phyloP scores from a whole-genome alignment of 2,329 filamentous ascomycete species.

The Epichloe aotearoae region DNA sequence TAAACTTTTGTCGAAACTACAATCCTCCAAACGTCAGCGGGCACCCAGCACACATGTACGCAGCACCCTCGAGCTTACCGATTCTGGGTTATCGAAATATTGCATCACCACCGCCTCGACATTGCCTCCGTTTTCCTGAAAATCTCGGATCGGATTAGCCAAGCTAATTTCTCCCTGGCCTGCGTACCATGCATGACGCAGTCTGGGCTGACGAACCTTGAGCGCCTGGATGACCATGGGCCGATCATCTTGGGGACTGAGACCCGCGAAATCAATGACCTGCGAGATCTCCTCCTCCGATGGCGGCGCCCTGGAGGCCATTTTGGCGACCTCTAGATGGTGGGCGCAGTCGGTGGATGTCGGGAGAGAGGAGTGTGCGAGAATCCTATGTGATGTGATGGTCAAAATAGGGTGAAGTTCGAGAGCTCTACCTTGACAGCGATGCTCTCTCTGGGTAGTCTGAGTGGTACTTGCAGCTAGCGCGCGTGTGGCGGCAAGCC shows the following conservation, averaged over 20 bases:
- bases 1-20: conserved; percentile 35
- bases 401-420: background rate
- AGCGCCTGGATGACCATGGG: conserved; percentile 27
- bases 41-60: background rate
- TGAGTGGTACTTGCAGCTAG: background rate
- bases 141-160: background rate
- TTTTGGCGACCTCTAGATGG: conserved; percentile 8
- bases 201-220: conserved; percentile 18
- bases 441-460: background rate
- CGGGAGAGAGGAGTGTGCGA: background rate
- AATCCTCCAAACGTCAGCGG: background rate
- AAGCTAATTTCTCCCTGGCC: background rate
- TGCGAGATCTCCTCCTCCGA: conserved; percentile 23
- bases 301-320: conserved; percentile 24
- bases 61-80: conserved; percentile 12
- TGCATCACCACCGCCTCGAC: conserved; percentile 36
- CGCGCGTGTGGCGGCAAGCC: background rate
- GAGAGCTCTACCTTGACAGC: background rate
- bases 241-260: conserved; percentile 24
- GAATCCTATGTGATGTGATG: background rate
- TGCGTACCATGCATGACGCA: background rate
- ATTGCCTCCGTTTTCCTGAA: conserved; percentile 29
- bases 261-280: conserved; percentile 29
- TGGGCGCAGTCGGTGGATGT: background rate
- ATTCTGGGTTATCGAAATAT: conserved; percentile 34